These are phyloP conservation scores for Phaffomyces thermotolerans DNA, from an alignment of 805 yeast species.

Conservation along the genomic window DNA sequence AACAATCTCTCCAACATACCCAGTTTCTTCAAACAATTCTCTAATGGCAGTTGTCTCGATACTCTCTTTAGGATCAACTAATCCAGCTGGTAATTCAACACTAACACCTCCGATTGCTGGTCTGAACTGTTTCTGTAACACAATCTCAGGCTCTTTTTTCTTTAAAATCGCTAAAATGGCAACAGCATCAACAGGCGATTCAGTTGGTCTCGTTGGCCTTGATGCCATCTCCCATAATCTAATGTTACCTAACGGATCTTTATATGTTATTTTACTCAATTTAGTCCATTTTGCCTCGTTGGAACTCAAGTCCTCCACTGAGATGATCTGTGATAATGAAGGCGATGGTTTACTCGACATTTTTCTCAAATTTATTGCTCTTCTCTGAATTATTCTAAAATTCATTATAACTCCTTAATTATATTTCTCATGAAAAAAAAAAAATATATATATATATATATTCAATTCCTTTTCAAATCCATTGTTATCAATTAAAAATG, in stretches of 20 bases:
- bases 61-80: slow-evolving; percentile 78
- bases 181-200: slow-evolving; percentile 73
- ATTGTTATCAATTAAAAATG: too few species aligned
- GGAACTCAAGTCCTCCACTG: slow-evolving; percentile 26
- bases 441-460: too few species aligned
- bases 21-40: slow-evolving; percentile 89
- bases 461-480: too few species aligned
- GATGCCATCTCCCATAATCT: slow-evolving; percentile 91
- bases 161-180: slow-evolving; percentile 72
- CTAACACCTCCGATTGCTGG: slow-evolving; percentile 89
- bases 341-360: slow-evolving; percentile 27
- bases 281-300: slow-evolving; percentile 60
- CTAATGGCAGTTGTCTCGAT: slow-evolving; percentile 76
- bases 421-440: too few species aligned
- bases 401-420: too few species aligned
- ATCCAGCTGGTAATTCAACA: slow-evolving; percentile 93
- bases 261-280: slow-evolving; percentile 56
- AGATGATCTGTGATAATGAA: slow-evolving; percentile 27
- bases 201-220: slow-evolving; percentile 27
- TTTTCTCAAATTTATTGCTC: not conserved
- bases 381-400: not conserved
- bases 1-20: slow-evolving; percentile 65
- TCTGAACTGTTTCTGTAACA: slow-evolving; percentile 80
- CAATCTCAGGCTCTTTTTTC: slow-evolving; percentile 35
- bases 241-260: slow-evolving; percentile 60